Evolutionary conservation across 257 asterid genomes (phyloP).

Genomic region (Thymus mandschuricus): DNA sequence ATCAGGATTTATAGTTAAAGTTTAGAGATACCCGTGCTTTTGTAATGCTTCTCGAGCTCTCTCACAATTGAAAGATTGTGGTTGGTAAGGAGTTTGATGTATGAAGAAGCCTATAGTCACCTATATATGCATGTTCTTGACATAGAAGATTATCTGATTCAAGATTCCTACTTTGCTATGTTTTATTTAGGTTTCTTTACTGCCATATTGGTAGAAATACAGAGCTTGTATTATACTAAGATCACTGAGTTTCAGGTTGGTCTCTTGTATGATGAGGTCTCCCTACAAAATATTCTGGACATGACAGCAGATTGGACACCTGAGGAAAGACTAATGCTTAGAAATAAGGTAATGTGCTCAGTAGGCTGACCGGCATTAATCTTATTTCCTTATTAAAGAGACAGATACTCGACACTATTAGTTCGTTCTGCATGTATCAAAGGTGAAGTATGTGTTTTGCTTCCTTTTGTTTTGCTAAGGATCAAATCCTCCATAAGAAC

Average conservation of each 20-base stretch:
- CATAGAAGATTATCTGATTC: constrained; percentile 4
- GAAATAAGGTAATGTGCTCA: constrained; percentile 69
- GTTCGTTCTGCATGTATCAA: constrained; percentile 19
- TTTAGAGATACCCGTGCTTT: not conserved
- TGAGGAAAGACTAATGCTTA: constrained; percentile 82
- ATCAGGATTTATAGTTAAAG: not conserved
- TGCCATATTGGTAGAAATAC: constrained; percentile 11
- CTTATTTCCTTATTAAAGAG: not conserved
- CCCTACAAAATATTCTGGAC: constrained; percentile 84
- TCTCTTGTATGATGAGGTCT: constrained; percentile 76
- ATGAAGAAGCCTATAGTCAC: not conserved
- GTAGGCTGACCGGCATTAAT: constrained; percentile 11
- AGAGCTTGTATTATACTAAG: not conserved
- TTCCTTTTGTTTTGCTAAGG: constrained; percentile 6
- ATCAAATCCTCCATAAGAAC: not conserved
- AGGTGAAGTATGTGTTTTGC: not conserved
- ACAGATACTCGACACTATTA: not conserved
- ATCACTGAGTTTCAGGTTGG: constrained; percentile 71
- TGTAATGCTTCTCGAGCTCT: constrained; percentile 13
- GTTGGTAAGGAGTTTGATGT: constrained; percentile 11
- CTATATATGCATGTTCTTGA: not conserved
- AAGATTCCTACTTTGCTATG: constrained; percentile 14
- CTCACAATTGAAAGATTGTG: not conserved
- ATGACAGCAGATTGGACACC: constrained; percentile 89
- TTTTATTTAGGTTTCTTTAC: constrained; percentile 3